Conservation (phyloP, 2,329 filamentous ascomycete genomes). For the Diaporthe citrichinensis region DNA sequence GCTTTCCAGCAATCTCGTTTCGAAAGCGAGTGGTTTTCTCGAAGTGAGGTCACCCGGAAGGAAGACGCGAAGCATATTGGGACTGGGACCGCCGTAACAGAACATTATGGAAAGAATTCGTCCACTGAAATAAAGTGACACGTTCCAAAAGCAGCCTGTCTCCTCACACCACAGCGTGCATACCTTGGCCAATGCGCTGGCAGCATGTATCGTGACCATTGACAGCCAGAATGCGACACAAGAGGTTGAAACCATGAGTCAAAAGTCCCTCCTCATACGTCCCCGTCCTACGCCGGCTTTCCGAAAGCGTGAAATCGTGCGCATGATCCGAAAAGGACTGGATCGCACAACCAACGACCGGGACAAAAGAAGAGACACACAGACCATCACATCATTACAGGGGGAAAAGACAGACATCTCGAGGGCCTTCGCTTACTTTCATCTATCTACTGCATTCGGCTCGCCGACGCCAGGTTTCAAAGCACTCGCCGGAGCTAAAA, state of each 20-base stretch:
- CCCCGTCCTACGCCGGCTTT: neutral
- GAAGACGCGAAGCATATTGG: neutral
- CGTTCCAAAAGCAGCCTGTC: neutral
- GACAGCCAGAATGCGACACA: too few species aligned
- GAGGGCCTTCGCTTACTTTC: neutral
- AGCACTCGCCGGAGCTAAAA: constrained; percentile 5
- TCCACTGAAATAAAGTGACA: too few species aligned
- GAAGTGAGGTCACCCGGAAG: neutral
- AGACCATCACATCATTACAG: neutral
- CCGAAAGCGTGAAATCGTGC: neutral
- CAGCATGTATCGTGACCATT: neutral
- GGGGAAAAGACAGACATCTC: neutral
- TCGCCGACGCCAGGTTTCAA: constrained; percentile 5
- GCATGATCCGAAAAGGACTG: too few species aligned
- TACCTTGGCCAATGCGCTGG: neutral
- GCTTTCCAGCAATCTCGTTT: neutral
- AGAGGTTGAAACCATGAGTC: neutral
- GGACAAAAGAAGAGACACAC: neutral
- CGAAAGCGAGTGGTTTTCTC: neutral
- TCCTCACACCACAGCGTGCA: neutral
- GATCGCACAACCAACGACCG: neutral
- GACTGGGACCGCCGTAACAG: neutral
- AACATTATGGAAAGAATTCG: neutral
- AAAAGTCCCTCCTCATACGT: neutral
- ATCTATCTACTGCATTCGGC: neutral